Percentiles rank a stretch among this genome's conserved stretches.
Evolutionary conservation across 345 rosid species (phyloP).

Genomic region (Camelina hispida): DNA sequence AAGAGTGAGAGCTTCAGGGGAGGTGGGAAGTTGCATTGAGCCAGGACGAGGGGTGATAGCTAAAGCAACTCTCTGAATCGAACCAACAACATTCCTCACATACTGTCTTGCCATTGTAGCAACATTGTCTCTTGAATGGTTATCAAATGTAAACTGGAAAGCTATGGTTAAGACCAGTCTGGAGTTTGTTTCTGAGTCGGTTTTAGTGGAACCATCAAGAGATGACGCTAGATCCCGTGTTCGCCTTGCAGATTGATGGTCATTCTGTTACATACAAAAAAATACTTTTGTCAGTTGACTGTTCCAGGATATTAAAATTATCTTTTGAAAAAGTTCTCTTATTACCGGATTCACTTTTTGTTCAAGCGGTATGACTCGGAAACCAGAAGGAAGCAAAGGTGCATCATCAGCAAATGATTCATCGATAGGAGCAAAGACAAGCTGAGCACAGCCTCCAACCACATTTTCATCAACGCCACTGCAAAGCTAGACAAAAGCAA

Average conservation of each 20-base stretch:
- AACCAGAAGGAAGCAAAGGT: conserved; percentile 91
- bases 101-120: conserved; percentile 97
- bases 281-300: not conserved
- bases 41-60: conserved; percentile 77
- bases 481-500: conserved; percentile 59
- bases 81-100: conserved; percentile 82
- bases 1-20: conserved; percentile 92
- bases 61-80: conserved; percentile 97
- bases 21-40: conserved; percentile 63
- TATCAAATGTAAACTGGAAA: conserved; percentile 88
- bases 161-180: conserved; percentile 93
- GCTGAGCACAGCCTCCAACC: conserved; percentile 91
- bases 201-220: conserved; percentile 61
- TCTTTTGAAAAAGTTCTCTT: not conserved
- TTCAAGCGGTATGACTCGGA: conserved; percentile 88
- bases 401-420: conserved; percentile 98
- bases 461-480: conserved; percentile 93
- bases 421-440: conserved; percentile 93
- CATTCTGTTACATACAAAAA: conserved; percentile 26
- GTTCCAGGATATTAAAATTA: not conserved
- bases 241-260: conserved; percentile 54
- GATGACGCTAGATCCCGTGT: conserved; percentile 94
- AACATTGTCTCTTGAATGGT: conserved; percentile 78
- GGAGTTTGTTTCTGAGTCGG: conserved; percentile 51
- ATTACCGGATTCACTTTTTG: conserved; percentile 64